phyloP scores from a whole-genome alignment of 495 filamentous ascomycete species.

The Niebla homalea region DNA sequence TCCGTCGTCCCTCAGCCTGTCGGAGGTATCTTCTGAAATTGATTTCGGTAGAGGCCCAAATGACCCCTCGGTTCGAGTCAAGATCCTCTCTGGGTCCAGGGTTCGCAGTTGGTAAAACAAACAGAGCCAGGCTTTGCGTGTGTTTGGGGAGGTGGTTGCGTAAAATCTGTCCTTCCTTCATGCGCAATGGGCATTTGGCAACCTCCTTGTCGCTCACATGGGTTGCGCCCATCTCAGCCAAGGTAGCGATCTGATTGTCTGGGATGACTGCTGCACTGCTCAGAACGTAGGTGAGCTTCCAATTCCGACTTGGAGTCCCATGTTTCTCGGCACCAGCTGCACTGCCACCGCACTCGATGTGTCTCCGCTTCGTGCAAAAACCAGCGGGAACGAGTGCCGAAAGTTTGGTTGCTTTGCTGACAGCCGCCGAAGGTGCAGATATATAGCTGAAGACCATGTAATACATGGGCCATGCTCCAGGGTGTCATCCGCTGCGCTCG shows the following conservation, averaged over 20 bases:
- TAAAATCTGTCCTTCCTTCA: not conserved
- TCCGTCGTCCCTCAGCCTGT: no score
- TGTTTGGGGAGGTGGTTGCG: not conserved
- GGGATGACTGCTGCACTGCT: not conserved
- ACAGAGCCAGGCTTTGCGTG: not conserved
- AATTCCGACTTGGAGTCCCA: not conserved
- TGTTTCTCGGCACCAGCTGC: not conserved
- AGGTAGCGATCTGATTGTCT: not conserved
- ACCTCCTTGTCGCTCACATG: not conserved
- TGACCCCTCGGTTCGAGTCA: not conserved
- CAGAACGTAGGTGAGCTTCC: not conserved
- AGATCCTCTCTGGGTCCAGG: not conserved
- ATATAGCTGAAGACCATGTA: conserved; percentile 7
- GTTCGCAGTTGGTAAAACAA: not conserved
- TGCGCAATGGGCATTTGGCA: not conserved
- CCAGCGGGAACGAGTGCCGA: conserved; percentile 8
- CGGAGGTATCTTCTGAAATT: not conserved
- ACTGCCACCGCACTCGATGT: not conserved
- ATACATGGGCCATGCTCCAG: conserved; percentile 3
- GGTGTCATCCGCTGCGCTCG: not conserved
- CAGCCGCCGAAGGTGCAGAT: conserved; percentile 8
- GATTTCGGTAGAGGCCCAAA: not conserved
- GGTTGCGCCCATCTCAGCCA: not conserved
- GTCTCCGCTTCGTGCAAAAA: conserved; percentile 8
- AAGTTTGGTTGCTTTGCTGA: not conserved